phyloP scores from a whole-genome alignment of 805 yeast species.

The Clavispora carvajalis region DNA sequence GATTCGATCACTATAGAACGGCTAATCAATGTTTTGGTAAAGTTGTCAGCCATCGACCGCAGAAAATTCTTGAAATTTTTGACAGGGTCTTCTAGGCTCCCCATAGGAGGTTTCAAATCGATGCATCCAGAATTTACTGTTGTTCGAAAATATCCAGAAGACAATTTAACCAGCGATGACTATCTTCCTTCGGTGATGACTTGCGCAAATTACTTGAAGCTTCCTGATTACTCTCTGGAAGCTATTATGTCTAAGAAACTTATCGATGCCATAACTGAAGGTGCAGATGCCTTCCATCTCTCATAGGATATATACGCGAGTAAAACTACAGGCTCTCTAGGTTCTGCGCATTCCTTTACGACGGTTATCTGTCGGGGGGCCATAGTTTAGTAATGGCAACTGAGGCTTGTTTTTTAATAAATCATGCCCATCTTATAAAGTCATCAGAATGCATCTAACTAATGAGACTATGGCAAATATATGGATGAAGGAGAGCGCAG shows the following conservation, averaged over 20 bases:
- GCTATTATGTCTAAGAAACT: constrained; percentile 57
- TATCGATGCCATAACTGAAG: constrained; percentile 73
- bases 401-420: too few relatives aligned
- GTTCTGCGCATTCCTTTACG: too few relatives aligned
- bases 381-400: too few relatives aligned
- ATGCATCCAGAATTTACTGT: constrained; percentile 81
- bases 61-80: constrained; percentile 77
- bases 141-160: constrained; percentile 78
- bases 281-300: constrained; percentile 79
- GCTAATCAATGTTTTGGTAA: constrained; percentile 56
- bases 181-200: constrained; percentile 97
- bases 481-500: too few relatives aligned
- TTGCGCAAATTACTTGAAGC: constrained; percentile 87
- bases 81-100: constrained; percentile 90
- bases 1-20: constrained; percentile 61
- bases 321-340: too few relatives aligned
- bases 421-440: too few relatives aligned
- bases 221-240: constrained; percentile 72
- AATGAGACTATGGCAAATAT: too few relatives aligned
- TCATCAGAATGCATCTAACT: too few relatives aligned
- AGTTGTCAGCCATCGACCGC: constrained; percentile 50
- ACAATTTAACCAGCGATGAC: constrained; percentile 61
- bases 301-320: constrained; percentile 37
- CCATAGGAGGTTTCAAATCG: constrained; percentile 88
- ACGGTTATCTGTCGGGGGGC: too few relatives aligned